Evolutionary conservation across 2,329 filamentous ascomycete genomes (phyloP).

Genomic region (Seiridium unicorne): DNA sequence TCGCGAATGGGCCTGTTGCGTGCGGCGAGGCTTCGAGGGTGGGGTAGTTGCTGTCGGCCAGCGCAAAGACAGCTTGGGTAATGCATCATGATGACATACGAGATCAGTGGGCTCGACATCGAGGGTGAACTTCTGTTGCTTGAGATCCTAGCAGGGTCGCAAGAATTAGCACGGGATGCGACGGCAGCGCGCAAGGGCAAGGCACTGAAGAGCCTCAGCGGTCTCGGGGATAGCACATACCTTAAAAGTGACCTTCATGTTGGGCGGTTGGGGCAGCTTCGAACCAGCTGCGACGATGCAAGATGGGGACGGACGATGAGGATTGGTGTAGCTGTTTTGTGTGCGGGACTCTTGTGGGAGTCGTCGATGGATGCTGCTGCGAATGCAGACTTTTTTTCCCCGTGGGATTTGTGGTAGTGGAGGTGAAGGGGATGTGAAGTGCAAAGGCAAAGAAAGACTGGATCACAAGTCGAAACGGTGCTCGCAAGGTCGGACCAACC

Average conservation of each 20-base stretch:
- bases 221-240: conserved; percentile 35
- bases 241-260: conserved; percentile 69
- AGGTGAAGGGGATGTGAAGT: not conserved
- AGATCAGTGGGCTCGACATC: conserved; percentile 91
- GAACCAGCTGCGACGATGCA: not conserved
- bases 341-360: not conserved
- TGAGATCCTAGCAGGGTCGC: conserved; percentile 70
- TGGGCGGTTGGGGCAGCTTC: conserved; percentile 24
- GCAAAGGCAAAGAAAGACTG: no score
- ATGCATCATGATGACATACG: conserved; percentile 55
- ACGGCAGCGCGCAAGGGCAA: not conserved
- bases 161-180: conserved; percentile 13
- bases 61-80: not conserved
- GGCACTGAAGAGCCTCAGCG: no score
- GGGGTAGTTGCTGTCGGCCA: conserved; percentile 8
- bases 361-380: not conserved
- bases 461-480: not conserved
- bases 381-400: not conserved
- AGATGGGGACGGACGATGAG: not conserved
- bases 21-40: not conserved
- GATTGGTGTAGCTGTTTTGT: not conserved
- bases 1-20: not conserved
- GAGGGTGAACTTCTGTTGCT: conserved; percentile 97
- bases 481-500: conserved; percentile 7
- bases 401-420: not conserved